Percentiles rank a stretch among this genome's conserved stretches.
Conservation (phyloP, 169 alveolate species). For the Blepharisma undulans region DNA sequence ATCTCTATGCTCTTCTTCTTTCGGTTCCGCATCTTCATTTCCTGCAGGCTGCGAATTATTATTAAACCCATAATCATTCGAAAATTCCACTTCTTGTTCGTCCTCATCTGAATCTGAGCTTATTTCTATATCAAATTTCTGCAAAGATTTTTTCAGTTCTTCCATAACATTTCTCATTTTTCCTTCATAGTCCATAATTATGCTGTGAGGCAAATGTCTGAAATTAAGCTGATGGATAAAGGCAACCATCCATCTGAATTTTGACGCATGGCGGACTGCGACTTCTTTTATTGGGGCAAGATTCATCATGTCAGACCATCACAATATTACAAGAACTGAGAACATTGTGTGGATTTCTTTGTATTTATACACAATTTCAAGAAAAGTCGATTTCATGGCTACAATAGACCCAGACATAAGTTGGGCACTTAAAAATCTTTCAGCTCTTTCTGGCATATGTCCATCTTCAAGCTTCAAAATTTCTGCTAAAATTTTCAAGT, state of each 20-base stretch:
- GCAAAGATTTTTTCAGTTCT: background rate
- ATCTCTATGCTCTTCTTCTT: background rate
- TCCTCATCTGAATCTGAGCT: background rate
- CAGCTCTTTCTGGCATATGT: background rate
- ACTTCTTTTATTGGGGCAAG: background rate
- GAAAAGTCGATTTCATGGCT: background rate
- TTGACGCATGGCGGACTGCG: background rate
- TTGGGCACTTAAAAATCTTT: background rate
- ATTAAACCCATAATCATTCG: background rate
- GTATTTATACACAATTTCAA: background rate
- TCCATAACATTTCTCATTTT: background rate
- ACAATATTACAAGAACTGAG: background rate
- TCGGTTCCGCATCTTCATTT: background rate
- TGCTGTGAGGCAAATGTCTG: background rate
- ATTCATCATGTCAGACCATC: constrained; percentile 30
- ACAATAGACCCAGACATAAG: background rate
- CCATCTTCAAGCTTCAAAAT: constrained; percentile 3
- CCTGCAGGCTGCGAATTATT: background rate
- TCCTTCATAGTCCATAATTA: background rate
- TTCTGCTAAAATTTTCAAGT: background rate
- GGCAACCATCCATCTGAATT: constrained; percentile 22
- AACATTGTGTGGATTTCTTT: background rate
- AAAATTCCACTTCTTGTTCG: background rate
- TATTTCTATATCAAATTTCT: background rate
- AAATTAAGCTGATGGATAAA: background rate